phyloP scores from a whole-genome alignment of 225 moss, liverwort and hornwort genomes.

The Bryum argenteum region DNA sequence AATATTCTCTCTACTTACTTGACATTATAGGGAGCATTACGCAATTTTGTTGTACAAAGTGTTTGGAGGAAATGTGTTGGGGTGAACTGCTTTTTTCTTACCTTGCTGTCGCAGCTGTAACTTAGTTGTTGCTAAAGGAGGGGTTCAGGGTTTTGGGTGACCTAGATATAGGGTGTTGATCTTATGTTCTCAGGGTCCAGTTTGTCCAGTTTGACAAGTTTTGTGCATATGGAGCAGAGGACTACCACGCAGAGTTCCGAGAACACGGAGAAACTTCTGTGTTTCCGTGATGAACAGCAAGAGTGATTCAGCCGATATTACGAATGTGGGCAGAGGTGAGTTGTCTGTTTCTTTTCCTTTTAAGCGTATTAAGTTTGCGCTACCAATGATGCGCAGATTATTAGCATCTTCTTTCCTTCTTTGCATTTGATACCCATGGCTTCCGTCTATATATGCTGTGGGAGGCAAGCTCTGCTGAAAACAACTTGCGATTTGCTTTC shows the following conservation, averaged over 20 bases:
- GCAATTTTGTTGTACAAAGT: not conserved
- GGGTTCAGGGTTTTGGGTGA: slow-evolving; percentile 7
- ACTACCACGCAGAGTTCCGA: slow-evolving; percentile 25
- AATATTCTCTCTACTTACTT: slow-evolving; percentile 23
- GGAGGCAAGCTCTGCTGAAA: not conserved
- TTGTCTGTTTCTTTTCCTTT: not conserved
- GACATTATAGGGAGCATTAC: not conserved
- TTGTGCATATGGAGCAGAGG: slow-evolving; percentile 15
- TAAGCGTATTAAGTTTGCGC: not conserved
- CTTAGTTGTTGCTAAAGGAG: not conserved
- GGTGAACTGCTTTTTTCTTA: not conserved
- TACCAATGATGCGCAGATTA: not conserved
- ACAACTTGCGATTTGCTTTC: not conserved
- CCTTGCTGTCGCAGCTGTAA: not conserved
- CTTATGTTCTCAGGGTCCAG: not conserved
- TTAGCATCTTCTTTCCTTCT: not conserved
- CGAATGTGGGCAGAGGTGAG: slow-evolving; percentile 37
- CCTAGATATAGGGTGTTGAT: not conserved
- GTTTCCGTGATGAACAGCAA: slow-evolving; percentile 30
- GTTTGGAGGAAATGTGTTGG: not conserved
- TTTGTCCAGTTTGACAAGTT: not conserved
- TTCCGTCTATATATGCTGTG: not conserved
- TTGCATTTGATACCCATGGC: not conserved
- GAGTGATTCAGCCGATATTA: slow-evolving; percentile 28
- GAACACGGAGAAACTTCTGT: slow-evolving; percentile 25